Conservation (phyloP, 78 protist species). For the Dictyostelium citrinum region DNA sequence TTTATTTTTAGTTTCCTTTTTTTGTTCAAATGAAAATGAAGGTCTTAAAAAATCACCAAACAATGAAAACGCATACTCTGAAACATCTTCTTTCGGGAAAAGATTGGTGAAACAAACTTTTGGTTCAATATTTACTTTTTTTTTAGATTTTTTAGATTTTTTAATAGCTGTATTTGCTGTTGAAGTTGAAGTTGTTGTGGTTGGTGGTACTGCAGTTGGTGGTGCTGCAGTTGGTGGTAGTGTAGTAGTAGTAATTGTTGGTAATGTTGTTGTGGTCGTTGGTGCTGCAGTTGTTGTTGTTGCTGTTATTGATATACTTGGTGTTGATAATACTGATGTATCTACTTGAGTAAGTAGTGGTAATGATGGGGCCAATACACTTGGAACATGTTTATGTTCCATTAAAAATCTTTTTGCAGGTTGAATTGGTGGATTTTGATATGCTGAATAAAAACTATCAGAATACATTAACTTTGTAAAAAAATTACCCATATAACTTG, state of each 20-base stretch:
- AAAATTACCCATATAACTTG: slow-evolving; percentile 38
- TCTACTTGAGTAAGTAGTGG: neutral
- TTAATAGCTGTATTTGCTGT: neutral
- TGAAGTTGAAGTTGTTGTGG: neutral
- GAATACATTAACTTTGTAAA: slow-evolving; percentile 74
- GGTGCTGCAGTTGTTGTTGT: neutral
- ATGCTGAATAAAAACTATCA: slow-evolving; percentile 51
- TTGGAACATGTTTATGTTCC: slow-evolving; percentile 3
- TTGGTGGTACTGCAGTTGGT: neutral
- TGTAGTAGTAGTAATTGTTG: neutral
- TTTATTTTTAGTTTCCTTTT: neutral
- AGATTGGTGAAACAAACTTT: neutral
- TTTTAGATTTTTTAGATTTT: slow-evolving; percentile 54
- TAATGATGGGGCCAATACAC: slow-evolving; percentile 60
- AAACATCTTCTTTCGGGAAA: slow-evolving; percentile 18
- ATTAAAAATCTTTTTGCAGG: neutral
- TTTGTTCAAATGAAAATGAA: neutral
- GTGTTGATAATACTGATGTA: neutral
- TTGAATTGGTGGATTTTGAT: neutral
- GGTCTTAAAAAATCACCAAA: slow-evolving; percentile 3
- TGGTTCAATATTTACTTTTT: slow-evolving; percentile 36
- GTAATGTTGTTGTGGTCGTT: neutral
- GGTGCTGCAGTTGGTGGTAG: neutral
- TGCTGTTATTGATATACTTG: neutral
- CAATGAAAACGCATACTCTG: slow-evolving; percentile 31